Evolutionary conservation across 805 yeast species (phyloP).

Genomic region (Schizosaccharomyces lindneri): DNA sequence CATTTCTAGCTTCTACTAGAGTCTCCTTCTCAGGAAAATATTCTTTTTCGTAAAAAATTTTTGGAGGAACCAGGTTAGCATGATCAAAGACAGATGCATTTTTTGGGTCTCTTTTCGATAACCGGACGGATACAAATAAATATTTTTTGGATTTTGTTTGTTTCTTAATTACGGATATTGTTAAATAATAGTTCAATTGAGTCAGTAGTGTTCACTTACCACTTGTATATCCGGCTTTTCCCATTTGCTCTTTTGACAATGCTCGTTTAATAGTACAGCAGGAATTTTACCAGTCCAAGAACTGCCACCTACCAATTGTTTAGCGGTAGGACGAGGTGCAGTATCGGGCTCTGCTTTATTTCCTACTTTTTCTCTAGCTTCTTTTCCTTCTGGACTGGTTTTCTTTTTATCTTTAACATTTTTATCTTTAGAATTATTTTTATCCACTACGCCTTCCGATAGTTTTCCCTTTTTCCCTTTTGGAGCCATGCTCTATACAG

Average conservation of each 20-base stretch:
- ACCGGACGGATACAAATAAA: constrained; percentile 29
- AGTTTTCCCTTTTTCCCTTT: constrained; percentile 6
- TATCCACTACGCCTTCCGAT: constrained; percentile 2
- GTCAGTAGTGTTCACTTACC: constrained; percentile 15
- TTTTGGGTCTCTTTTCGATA: constrained; percentile 60
- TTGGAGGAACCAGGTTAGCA: constrained; percentile 24
- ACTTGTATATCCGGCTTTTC: constrained; percentile 58
- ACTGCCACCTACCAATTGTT: neutral
- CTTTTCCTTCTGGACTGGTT: neutral
- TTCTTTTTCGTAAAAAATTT: constrained; percentile 17
- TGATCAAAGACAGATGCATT: constrained; percentile 34
- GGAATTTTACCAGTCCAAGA: constrained; percentile 95
- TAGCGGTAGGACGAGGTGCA: neutral
- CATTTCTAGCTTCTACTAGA: constrained; percentile 69
- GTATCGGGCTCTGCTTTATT: neutral
- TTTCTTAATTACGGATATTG: neutral
- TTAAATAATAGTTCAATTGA: neutral
- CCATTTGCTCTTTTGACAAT: constrained; percentile 77
- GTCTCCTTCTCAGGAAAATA: constrained; percentile 45
- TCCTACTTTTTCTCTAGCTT: neutral
- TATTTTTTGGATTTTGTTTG: constrained; percentile 11
- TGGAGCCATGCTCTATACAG: neutral
- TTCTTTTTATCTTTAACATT: neutral
- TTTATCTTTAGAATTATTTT: neutral
- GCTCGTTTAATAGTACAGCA: constrained; percentile 60